These are phyloP conservation scores for Leccinum variicolor DNA, from an alignment of 768 basidiomycete genomes.

Conservation along the genomic window DNA sequence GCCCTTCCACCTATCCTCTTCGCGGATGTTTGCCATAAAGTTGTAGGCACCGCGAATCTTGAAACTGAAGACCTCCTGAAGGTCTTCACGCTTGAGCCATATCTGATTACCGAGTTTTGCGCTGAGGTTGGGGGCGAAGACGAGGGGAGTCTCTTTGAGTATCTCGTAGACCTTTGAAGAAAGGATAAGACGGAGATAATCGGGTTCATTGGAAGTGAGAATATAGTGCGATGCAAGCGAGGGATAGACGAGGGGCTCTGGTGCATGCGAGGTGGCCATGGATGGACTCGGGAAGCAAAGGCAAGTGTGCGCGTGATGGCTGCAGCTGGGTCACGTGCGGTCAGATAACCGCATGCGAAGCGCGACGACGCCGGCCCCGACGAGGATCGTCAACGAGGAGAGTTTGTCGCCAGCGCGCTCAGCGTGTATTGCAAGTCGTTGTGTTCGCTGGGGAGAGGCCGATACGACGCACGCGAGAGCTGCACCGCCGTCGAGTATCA, in stretches of 20 bases:
- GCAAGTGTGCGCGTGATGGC: conserved; percentile 8
- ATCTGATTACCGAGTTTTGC: conserved; percentile 87
- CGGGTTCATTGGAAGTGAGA: conserved; percentile 65
- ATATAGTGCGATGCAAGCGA: conserved; percentile 65
- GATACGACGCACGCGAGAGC: conserved; percentile 3
- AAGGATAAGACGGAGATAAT: conserved; percentile 85
- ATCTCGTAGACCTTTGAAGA: conserved; percentile 91
- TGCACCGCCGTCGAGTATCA: neutral
- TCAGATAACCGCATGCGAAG: conserved; percentile 22
- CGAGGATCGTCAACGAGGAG: conserved; percentile 14
- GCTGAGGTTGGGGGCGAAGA: conserved; percentile 83
- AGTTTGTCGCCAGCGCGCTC: conserved; percentile 3
- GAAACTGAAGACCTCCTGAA: conserved; percentile 98
- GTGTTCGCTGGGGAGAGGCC: neutral
- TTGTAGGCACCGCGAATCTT: conserved; percentile 99
- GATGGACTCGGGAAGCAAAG: neutral
- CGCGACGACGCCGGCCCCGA: neutral
- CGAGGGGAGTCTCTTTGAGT: conserved; percentile 85
- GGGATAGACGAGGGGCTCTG: conserved; percentile 62
- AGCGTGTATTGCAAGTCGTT: neutral
- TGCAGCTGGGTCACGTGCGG: conserved; percentile 21
- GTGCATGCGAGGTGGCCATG: conserved; percentile 57
- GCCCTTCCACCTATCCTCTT: conserved; percentile 94
- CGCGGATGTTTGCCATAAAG: conserved; percentile 86
- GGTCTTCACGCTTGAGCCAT: conserved; percentile 95